Base-by-base conservation (phyloP, 2,329 filamentous ascomycete species). In the Sphaerostilbella broomeana region DNA sequence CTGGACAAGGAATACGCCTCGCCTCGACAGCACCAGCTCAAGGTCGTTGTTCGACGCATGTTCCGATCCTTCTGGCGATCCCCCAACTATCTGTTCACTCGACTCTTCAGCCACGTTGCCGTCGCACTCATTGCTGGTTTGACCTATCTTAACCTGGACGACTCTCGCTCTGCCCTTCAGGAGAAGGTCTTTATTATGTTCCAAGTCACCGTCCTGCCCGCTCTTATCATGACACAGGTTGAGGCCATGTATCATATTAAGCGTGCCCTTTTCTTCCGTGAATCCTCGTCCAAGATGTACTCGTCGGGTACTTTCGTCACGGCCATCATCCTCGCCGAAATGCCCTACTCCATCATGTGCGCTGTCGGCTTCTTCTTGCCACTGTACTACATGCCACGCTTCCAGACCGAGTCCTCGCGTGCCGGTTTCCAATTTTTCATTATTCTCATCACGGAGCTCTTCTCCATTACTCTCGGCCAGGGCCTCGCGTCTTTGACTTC, bases 171-270 rank as follows among this genome's bases (percentile, higher is more conserved):
- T 1, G 85, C 82, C 2, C 72, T 95, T 4, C 88, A 95, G 61
- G 85, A 92, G 67, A 81, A 82, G 44, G 75, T 95, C 46, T 95
- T 95, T 61, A 78, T 90, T 61, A 85, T 92, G 59, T 95, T 95
- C 75, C 86, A 94, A 59, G 78, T 88, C 36, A 87, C 86, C 0
- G 84, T 94, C 16, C 71, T 95, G 18, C 86, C 87, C 0, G 84
- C 85, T 1, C 70, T 94, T 20, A 86, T 94, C 58, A 77, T 94
- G 41, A 79, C 81, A 1, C 86, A 94, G 55, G 83, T 94, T 38
- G 84, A 94, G 60, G 56, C 65, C 27, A 89, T 88, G 66, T 94
- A 85, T 59, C 81, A 88, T 55, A 69, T 89, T 53, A 81, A 83
- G 46, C 77, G 87, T 29, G 72, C 85, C 55, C 81, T 94, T 47